phyloP scores from a whole-genome alignment of 1,139 yeast species.

The Arxiozyma bovina region DNA sequence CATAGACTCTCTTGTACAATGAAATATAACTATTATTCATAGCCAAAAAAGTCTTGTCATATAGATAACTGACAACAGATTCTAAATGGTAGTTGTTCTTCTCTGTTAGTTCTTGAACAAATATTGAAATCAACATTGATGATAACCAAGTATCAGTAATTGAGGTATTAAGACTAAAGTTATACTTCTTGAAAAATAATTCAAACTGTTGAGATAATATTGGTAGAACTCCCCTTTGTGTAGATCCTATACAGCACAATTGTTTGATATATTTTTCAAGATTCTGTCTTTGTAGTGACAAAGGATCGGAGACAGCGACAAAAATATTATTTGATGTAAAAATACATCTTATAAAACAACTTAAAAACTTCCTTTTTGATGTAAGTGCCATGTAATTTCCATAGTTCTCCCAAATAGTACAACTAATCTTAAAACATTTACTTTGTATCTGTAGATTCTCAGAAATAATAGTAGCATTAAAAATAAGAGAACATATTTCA shows the following conservation, averaged over 20 bases:
- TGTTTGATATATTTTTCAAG: constrained; percentile 5
- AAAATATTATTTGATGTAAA: constrained; percentile 41
- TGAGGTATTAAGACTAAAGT: not conserved
- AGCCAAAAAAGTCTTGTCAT: constrained; percentile 31
- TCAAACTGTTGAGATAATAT: constrained; percentile 34
- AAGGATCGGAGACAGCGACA: constrained; percentile 18
- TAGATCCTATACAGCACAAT: constrained; percentile 34
- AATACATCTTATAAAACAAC: constrained; percentile 3
- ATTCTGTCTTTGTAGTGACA: not conserved
- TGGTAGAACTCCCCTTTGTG: constrained; percentile 66
- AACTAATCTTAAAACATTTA: constrained; percentile 30
- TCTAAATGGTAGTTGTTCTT: constrained; percentile 55
- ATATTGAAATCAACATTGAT: constrained; percentile 40
- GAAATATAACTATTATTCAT: constrained; percentile 9
- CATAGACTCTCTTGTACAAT: constrained; percentile 45
- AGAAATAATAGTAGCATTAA: too few relatives aligned
- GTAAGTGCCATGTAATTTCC: constrained; percentile 14
- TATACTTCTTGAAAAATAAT: not conserved
- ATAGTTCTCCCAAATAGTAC: constrained; percentile 49
- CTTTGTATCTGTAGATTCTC: not conserved
- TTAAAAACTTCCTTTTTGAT: not conserved
- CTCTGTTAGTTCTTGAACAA: constrained; percentile 45
- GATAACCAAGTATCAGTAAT: constrained; percentile 41
- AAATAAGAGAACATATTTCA: not conserved
- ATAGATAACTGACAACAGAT: constrained; percentile 43